Evolutionary conservation across 257 asterid genomes (phyloP), one percentile per base, ranked within the genome.

Genomic region (Sherardia arvensis): DNA sequence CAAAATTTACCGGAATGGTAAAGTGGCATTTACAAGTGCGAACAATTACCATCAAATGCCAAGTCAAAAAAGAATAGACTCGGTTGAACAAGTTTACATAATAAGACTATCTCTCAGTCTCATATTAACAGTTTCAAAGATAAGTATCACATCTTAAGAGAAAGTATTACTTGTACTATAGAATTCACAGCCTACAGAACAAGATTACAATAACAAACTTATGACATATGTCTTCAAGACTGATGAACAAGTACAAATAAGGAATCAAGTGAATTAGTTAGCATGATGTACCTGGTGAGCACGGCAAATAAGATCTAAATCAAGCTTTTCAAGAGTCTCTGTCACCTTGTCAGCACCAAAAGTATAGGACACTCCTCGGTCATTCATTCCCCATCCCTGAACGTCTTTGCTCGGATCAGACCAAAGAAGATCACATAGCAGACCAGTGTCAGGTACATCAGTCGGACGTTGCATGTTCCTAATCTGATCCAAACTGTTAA

Each of bases 361-460:
- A 64, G 77, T 76, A 70, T 66, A 76, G 26, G 80, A 75, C 58
- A 75, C 79, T 28, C 79, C 79, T 21, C 76, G 73, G 21, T 75
- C 79, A 25, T 75, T 75, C 79, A 75, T 70, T 18, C 79, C 79
- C 79, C 79, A 75, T 48, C 79, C 79, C 61, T 75, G 73, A 36
- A 70, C 68, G 58, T 75, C 79, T 66, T 75, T 75, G 67, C 76
- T 70, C 25, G 79, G 79, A 67, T 75, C 80, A 11, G 80, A 76
- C 80, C 80, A 76, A 43, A 76, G 80, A 51, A 76, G 69, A 71
- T 76, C 80, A 26, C 80, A 76, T 11, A 76, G 77, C 58, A 76
- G 53, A 10, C 80, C 80, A 17, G 74, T 58, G 40, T 76, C 80
- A 2, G 80, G 80, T 20, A 76, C 80, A 71, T 76, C 80, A 29